Conservation (phyloP, 164 flowering plant genomes). For the Vitis rotundifolia region DNA sequence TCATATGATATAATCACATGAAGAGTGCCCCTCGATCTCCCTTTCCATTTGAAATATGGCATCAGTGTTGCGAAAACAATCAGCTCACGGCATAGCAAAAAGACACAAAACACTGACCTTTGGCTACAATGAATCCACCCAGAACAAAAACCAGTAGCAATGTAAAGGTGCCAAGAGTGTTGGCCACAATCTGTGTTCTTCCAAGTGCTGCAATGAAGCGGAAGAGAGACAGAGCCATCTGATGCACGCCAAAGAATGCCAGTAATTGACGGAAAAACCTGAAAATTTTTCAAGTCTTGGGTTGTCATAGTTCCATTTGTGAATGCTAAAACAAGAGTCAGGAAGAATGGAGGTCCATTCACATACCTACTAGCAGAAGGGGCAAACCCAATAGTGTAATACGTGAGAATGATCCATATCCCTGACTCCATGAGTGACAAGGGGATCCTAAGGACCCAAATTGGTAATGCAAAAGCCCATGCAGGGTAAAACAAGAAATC, state of each 20-base stretch:
- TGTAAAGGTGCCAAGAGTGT: constrained; percentile 42
- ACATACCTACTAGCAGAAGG: constrained; percentile 52
- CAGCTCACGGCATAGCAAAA: neutral
- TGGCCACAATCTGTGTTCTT: constrained; percentile 56
- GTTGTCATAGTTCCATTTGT: neutral
- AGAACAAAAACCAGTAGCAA: constrained; percentile 50
- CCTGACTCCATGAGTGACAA: constrained; percentile 46
- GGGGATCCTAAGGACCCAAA: constrained; percentile 54
- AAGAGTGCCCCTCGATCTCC: too few species aligned
- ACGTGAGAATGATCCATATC: constrained; percentile 53
- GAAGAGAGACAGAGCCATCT: constrained; percentile 53
- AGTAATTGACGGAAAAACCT: constrained; percentile 57
- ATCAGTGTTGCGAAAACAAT: too few species aligned
- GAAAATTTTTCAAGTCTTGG: neutral
- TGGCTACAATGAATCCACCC: constrained; percentile 60
- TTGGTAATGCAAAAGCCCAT: constrained; percentile 59
- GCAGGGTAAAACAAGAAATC: constrained; percentile 55
- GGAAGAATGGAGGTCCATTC: neutral
- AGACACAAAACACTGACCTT: constrained; percentile 36
- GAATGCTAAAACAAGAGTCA: neutral
- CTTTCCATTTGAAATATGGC: too few species aligned
- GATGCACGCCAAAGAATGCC: constrained; percentile 53
- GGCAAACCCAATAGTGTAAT: constrained; percentile 64
- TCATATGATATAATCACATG: too few species aligned
- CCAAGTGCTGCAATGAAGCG: constrained; percentile 60